phyloP scores from a whole-genome alignment of 805 yeast genomes.

The Sungouiozyma intestinalis region DNA sequence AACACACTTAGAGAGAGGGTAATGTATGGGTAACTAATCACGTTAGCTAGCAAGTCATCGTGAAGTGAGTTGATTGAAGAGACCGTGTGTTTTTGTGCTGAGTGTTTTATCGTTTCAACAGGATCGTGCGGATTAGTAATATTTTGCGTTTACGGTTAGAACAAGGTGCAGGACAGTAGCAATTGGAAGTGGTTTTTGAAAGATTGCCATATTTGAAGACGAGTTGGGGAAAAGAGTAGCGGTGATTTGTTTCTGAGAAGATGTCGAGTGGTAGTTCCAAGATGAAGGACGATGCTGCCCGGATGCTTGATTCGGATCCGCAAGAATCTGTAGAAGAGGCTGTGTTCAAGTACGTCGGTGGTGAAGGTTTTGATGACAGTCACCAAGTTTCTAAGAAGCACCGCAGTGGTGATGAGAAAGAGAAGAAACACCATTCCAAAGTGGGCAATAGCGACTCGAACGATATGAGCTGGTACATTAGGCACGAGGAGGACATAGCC shows the following conservation, averaged over 20 bases:
- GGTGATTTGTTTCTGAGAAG: neutral
- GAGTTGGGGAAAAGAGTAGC: neutral
- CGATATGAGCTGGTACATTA: conserved; percentile 20
- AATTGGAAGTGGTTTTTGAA: neutral
- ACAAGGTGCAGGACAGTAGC: neutral
- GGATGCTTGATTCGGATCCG: conserved; percentile 5
- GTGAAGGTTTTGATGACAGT: conserved; percentile 40
- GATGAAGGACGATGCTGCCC: neutral
- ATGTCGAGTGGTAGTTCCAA: neutral
- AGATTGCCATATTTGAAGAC: neutral
- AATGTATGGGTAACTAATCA: neutral
- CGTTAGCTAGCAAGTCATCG: neutral
- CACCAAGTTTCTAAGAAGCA: conserved; percentile 8
- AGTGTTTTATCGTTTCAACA: neutral
- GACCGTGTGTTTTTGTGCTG: neutral
- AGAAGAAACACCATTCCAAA: conserved; percentile 22
- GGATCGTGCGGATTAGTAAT: neutral
- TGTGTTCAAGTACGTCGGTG: conserved; percentile 55
- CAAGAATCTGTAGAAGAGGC: conserved; percentile 60
- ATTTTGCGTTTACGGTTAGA: neutral
- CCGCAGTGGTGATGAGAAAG: conserved; percentile 8
- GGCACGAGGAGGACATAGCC: conserved; percentile 12
- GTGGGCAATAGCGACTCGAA: conserved; percentile 8
- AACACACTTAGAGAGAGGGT: neutral
- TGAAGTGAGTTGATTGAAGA: neutral